Evolutionary conservation across 148 eudicot genomes (phyloP).

Genomic region (Vaccinium myrtillus): DNA sequence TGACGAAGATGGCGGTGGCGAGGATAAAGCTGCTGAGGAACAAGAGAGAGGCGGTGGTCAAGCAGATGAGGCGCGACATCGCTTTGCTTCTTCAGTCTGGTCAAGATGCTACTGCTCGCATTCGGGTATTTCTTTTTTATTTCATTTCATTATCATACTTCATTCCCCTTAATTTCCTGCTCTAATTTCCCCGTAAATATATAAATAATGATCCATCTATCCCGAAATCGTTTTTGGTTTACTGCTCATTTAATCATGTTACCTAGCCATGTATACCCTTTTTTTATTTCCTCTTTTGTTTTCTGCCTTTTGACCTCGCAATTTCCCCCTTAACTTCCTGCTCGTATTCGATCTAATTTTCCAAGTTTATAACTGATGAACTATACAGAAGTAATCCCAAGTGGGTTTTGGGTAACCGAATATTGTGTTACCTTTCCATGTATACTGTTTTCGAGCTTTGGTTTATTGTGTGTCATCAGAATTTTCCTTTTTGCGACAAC

Average conservation of each 20-base stretch:
- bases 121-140: constrained; percentile 48
- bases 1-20: constrained; percentile 83
- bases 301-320: too few relatives aligned
- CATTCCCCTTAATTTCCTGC: neutral
- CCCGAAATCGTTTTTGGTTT: neutral
- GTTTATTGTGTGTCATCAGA: neutral
- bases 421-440: neutral
- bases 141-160: too few relatives aligned
- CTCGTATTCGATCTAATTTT: too few relatives aligned
- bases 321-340: too few relatives aligned
- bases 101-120: constrained; percentile 93
- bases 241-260: too few relatives aligned
- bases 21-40: constrained; percentile 87
- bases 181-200: neutral
- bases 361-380: too few relatives aligned
- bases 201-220: too few relatives aligned
- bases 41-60: constrained; percentile 70
- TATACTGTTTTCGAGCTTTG: neutral
- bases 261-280: too few relatives aligned
- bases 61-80: constrained; percentile 82
- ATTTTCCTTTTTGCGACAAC: neutral
- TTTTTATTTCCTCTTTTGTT: too few relatives aligned
- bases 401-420: too few relatives aligned
- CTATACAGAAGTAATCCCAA: too few relatives aligned
- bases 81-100: constrained; percentile 88